Evolutionary conservation across 345 rosid species (phyloP).

Genomic region (Eucalyptus regnans): DNA sequence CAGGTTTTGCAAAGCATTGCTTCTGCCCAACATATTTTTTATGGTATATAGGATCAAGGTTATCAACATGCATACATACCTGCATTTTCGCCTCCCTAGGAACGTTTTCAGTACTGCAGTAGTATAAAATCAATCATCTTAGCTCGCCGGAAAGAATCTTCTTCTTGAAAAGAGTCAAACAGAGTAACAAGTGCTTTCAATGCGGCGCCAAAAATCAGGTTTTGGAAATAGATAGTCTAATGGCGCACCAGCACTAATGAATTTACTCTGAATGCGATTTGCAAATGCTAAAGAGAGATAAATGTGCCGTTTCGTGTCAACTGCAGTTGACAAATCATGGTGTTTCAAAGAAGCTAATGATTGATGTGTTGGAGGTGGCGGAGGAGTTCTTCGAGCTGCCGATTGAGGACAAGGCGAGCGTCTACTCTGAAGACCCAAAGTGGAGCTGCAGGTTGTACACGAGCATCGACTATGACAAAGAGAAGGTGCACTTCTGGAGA

Average conservation of each 20-base stretch:
- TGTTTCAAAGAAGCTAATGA: background rate
- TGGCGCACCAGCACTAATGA: background rate
- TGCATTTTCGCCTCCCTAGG: background rate
- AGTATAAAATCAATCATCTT: background rate
- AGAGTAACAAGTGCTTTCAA: background rate
- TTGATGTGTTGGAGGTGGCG: background rate
- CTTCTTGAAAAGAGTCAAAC: background rate
- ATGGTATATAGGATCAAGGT: background rate
- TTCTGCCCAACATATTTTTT: background rate
- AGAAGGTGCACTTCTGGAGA: conserved; percentile 5
- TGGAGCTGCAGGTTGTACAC: conserved; percentile 2
- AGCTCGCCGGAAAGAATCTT: background rate
- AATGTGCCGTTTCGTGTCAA: background rate
- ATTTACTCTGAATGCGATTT: background rate
- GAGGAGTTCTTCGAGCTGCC: conserved; percentile 4
- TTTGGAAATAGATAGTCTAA: background rate
- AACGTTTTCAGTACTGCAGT: background rate
- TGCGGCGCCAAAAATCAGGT: background rate
- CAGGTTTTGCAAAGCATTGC: background rate
- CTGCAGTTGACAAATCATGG: conserved; percentile 8
- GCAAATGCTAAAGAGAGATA: background rate
- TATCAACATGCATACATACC: background rate
- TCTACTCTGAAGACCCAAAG: conserved; percentile 3
- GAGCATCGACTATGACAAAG: background rate
- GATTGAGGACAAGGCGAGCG: background rate